These are phyloP conservation scores for Fraxinus velutina DNA, from an alignment of 305 asterid species.

Conservation along the genomic window DNA sequence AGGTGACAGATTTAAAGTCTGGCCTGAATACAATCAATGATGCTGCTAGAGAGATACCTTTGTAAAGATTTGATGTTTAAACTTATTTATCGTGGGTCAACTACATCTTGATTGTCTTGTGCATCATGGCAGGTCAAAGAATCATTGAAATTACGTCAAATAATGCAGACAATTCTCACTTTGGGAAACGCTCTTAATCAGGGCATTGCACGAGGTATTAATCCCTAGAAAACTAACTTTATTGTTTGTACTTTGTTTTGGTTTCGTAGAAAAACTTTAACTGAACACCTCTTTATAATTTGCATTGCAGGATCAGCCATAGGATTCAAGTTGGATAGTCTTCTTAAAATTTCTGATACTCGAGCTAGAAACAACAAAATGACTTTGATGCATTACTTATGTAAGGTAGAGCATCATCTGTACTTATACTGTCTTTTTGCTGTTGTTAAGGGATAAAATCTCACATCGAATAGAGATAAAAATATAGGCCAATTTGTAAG, in stretches of 20 bases:
- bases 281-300: conserved; percentile 21
- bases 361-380: conserved; percentile 96
- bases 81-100: conserved; percentile 9
- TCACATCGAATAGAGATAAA: too few relatives aligned
- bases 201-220: conserved; percentile 91
- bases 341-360: conserved; percentile 96
- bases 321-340: conserved; percentile 96
- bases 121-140: conserved; percentile 69
- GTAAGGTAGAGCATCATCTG: conserved; percentile 57
- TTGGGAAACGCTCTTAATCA: conserved; percentile 95
- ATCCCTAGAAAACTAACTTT: conserved; percentile 16
- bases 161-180: conserved; percentile 95
- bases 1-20: conserved; percentile 75
- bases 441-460: too few relatives aligned
- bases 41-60: conserved; percentile 82
- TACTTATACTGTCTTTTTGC: conserved; percentile 3
- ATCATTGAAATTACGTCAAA: conserved; percentile 74
- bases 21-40: conserved; percentile 70
- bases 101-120: conserved; percentile 26
- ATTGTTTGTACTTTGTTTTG: conserved; percentile 11
- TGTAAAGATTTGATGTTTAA: conserved; percentile 19
- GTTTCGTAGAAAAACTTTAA: conserved; percentile 16
- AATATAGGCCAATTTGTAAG: too few relatives aligned
- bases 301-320: conserved; percentile 79
- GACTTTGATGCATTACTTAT: conserved; percentile 95